Conservation (phyloP, 2,329 filamentous ascomycete species). For the Bipolaris gigantea region DNA sequence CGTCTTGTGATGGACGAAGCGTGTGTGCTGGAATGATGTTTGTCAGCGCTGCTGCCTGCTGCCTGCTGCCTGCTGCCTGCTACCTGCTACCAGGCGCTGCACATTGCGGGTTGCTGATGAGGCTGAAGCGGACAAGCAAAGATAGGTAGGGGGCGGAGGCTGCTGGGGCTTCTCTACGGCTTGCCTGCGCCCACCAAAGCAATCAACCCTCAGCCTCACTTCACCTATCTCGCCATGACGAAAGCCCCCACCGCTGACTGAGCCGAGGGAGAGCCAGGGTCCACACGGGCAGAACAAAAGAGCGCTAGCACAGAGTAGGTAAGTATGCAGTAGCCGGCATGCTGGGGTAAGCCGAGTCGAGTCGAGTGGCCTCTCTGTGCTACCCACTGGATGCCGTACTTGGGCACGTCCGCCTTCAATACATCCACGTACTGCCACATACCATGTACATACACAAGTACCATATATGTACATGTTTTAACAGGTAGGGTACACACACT, state of each 20-base stretch:
- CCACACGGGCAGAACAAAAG: slow-evolving; percentile 2
- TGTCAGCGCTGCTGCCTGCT: slow-evolving; percentile 1
- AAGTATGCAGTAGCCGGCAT: not conserved
- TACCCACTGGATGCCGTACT: slow-evolving; percentile 8
- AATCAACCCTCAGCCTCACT: slow-evolving; percentile 20
- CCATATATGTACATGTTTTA: no score
- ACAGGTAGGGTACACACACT: no score
- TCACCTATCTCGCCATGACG: slow-evolving; percentile 15
- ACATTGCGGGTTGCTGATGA: slow-evolving; percentile 8
- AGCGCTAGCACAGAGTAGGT: slow-evolving; percentile 12
- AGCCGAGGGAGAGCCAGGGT: slow-evolving; percentile 4
- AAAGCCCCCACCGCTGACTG: slow-evolving; percentile 4
- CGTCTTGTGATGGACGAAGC: not conserved
- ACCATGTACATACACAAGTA: no score
- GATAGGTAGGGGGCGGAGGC: not conserved
- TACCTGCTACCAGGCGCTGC: not conserved
- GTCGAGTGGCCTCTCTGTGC: slow-evolving; percentile 3
- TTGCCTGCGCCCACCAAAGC: not conserved
- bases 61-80: not conserved
- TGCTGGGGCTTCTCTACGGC: not conserved
- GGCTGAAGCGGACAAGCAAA: slow-evolving; percentile 8
- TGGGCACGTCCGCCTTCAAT: not conserved
- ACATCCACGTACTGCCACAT: no score
- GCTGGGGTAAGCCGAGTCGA: not conserved
- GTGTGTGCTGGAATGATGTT: not conserved